Conservation (phyloP, 495 filamentous ascomycete species). For the Tuber microsphaerosporum region DNA sequence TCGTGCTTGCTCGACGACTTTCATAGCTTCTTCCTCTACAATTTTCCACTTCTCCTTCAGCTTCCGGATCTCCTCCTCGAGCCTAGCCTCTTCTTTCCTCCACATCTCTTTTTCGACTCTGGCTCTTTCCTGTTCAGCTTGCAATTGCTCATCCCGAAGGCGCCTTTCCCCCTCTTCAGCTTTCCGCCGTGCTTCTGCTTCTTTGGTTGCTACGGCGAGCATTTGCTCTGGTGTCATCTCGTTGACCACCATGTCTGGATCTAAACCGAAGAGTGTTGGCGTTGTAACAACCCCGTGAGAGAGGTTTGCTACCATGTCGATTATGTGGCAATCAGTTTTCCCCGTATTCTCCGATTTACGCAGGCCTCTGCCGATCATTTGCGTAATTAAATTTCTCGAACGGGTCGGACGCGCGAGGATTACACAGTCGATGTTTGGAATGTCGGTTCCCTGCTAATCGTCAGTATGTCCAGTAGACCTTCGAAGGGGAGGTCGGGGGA, state of each 20-base stretch:
- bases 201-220: neutral
- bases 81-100: neutral
- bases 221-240: conserved; percentile 10
- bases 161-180: neutral
- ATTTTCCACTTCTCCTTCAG: neutral
- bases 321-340: conserved; percentile 86
- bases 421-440: conserved; percentile 94
- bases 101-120: neutral
- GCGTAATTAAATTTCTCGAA: conserved; percentile 82
- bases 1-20: neutral
- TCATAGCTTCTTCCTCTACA: neutral
- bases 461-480: conserved; percentile 5
- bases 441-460: conserved; percentile 60
- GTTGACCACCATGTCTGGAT: conserved; percentile 70
- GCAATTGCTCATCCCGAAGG: neutral
- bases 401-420: conserved; percentile 80
- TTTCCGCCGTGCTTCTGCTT: conserved; percentile 5
- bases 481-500: neutral
- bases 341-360: conserved; percentile 57
- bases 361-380: conserved; percentile 97
- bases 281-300: conserved; percentile 76
- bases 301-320: conserved; percentile 88
- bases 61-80: neutral
- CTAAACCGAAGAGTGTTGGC: conserved; percentile 87
- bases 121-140: no score